phyloP scores from a whole-genome alignment of 2,329 filamentous ascomycete genomes.

The Cytospora paraplurivora region DNA sequence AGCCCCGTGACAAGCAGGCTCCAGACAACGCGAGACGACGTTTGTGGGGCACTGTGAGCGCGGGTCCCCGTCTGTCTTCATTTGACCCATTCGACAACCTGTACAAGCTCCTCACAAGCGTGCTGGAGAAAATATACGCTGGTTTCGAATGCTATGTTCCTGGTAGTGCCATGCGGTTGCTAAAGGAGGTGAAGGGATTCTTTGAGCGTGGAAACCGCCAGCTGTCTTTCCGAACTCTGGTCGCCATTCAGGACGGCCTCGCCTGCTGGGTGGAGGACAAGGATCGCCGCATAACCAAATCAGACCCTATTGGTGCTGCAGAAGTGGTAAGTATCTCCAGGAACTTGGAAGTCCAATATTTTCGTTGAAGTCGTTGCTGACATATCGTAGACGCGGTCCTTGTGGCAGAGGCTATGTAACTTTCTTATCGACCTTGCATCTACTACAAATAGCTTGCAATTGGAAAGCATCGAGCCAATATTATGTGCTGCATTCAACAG shows the following conservation, averaged over 20 bases:
- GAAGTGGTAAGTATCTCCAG: conserved; percentile 46
- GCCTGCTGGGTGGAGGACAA: conserved; percentile 65
- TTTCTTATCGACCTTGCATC: conserved; percentile 41
- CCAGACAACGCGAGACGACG: conserved; percentile 66
- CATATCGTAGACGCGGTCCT: conserved; percentile 44
- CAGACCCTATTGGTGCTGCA: conserved; percentile 43
- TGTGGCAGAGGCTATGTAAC: conserved; percentile 55
- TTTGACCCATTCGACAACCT: conserved; percentile 68
- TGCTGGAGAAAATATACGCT: conserved; percentile 56
- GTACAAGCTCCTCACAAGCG: conserved; percentile 59
- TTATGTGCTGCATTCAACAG: conserved; percentile 59
- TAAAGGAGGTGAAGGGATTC: conserved; percentile 57
- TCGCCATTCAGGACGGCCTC: conserved; percentile 63
- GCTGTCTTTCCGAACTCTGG: conserved; percentile 58
- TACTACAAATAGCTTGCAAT: conserved; percentile 45
- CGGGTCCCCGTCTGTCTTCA: conserved; percentile 44
- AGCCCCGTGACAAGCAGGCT: conserved; percentile 62
- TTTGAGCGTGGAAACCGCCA: conserved; percentile 51
- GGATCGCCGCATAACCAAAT: conserved; percentile 45
- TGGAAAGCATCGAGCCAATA: conserved; percentile 56
- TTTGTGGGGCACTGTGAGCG: conserved; percentile 63
- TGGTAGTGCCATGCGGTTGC: conserved; percentile 43
- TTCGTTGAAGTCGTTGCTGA: conserved; percentile 34
- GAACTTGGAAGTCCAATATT: conserved; percentile 3
- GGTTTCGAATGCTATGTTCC: conserved; percentile 41